Conservation (phyloP, 2,329 filamentous ascomycete species). For the Penicillium freii region DNA sequence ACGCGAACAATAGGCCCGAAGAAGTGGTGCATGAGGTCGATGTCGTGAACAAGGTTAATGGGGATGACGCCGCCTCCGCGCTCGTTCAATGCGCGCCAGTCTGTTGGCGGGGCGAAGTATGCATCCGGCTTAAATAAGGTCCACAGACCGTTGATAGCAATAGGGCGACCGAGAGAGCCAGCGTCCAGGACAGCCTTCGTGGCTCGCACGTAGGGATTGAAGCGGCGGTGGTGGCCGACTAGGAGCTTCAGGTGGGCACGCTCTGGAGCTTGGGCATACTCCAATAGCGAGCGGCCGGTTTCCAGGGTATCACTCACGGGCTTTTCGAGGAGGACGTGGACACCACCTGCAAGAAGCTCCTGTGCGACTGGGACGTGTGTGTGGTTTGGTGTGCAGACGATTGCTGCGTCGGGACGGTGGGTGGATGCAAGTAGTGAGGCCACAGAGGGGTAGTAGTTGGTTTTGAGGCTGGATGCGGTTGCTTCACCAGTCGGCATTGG, state of each 20-base stretch:
- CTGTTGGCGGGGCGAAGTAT: slow-evolving; percentile 51
- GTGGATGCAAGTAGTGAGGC: slow-evolving; percentile 42
- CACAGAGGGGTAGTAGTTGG: slow-evolving; percentile 44
- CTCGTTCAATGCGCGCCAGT: slow-evolving; percentile 48
- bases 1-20: slow-evolving; percentile 55
- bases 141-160: slow-evolving; percentile 59
- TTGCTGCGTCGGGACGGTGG: slow-evolving; percentile 52
- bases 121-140: slow-evolving; percentile 50
- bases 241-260: slow-evolving; percentile 45
- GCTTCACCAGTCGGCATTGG: slow-evolving; percentile 40
- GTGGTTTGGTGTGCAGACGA: slow-evolving; percentile 60
- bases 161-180: slow-evolving; percentile 46
- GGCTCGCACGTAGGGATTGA: slow-evolving; percentile 56
- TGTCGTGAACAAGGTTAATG: slow-evolving; percentile 62
- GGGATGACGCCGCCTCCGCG: slow-evolving; percentile 53
- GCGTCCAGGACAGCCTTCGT: slow-evolving; percentile 48
- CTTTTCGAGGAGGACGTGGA: slow-evolving; percentile 60
- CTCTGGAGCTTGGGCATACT: slow-evolving; percentile 18
- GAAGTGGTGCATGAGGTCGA: slow-evolving; percentile 58
- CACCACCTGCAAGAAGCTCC: slow-evolving; percentile 48
- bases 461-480: slow-evolving; percentile 39
- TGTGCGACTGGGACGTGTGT: slow-evolving; percentile 54
- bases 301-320: slow-evolving; percentile 48
- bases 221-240: slow-evolving; percentile 59
- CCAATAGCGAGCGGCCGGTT: slow-evolving; percentile 24